Evolutionary conservation across 2,329 filamentous ascomycete genomes (phyloP), one percentile per base, ranked within the genome.

Genomic region (Tolypocladium tundrense): DNA sequence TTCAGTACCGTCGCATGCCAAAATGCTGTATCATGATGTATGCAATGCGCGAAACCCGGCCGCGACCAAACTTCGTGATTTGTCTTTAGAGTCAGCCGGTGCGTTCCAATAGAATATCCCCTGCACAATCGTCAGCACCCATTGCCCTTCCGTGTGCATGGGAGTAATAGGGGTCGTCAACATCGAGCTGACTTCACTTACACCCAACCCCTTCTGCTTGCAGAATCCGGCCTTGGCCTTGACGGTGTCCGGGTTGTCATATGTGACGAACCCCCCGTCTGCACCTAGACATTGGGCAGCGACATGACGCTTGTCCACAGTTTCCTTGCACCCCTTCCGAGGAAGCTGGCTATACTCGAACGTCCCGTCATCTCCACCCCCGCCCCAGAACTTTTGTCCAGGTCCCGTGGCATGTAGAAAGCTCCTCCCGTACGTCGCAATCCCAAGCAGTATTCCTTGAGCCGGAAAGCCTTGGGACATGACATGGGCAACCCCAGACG

Each of bases 91-190:
- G 73, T 94, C 90, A 3, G 82, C 84, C 16, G 87, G 86, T n/a
- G 85, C 88, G 56, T 87, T 85, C 87, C 88, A 92, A 71, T 92
- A 94, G 70, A 91, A 93, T 10, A 94, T 72, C 0, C 90, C 90
- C 82, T 85, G 64, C 33, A 50, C 16, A 35, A 59, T 52, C 48
- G 60, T 55, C 35, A 60, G 48, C 55, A 59, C 31, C 31, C 27
- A 9, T n/a, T 19, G 45, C 3, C 27, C 33, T 52, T 21, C 5
- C 11, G 19, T 14, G 19, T n/a, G 48, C 19, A 5, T n/a, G 33
- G 10, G 19, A 37, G 33, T 2, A 5, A 52, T 8, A 14, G 21
- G 48, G 5, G 31, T 14, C 19, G 48, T 52, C 48, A 52, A 57
- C 19, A 31, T 39, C 9, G 21, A 16, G 14, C 16, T 6, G 10